phyloP scores from a whole-genome alignment of 2,329 filamentous ascomycete species.

The Colletotrichum caudatum region DNA sequence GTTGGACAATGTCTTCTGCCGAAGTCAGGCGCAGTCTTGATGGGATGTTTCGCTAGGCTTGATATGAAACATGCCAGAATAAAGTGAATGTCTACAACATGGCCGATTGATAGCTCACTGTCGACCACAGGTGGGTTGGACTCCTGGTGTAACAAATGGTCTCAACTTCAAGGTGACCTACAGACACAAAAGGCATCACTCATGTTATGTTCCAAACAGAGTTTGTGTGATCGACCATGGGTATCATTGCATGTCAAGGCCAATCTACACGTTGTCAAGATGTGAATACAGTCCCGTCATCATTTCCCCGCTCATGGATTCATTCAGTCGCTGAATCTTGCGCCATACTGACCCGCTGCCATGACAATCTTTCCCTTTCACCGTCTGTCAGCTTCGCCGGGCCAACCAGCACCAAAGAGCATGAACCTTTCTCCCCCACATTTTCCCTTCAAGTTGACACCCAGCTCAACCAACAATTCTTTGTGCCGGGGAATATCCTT shows the following conservation, averaged over 20 bases:
- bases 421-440: conserved; percentile 16
- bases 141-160: too few species aligned
- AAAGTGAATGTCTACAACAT: too few species aligned
- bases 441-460: conserved; percentile 9
- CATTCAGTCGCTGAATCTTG: conserved; percentile 29
- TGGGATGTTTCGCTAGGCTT: neutral
- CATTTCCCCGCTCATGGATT: conserved; percentile 24
- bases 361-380: conserved; percentile 27
- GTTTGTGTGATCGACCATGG: conserved; percentile 34
- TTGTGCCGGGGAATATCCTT: neutral
- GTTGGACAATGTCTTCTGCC: neutral
- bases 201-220: neutral
- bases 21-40: neutral
- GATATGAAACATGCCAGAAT: neutral
- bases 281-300: conserved; percentile 25
- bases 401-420: conserved; percentile 26
- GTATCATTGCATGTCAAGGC: conserved; percentile 44
- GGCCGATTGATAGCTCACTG: neutral
- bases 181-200: neutral
- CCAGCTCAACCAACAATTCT: neutral
- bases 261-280: conserved; percentile 30
- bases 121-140: neutral
- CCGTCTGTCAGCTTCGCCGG: conserved; percentile 26
- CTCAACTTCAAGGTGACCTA: neutral
- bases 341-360: conserved; percentile 27